Evolutionary conservation across 805 yeast genomes (phyloP).

Genomic region (Myxozyma melibiosi): DNA sequence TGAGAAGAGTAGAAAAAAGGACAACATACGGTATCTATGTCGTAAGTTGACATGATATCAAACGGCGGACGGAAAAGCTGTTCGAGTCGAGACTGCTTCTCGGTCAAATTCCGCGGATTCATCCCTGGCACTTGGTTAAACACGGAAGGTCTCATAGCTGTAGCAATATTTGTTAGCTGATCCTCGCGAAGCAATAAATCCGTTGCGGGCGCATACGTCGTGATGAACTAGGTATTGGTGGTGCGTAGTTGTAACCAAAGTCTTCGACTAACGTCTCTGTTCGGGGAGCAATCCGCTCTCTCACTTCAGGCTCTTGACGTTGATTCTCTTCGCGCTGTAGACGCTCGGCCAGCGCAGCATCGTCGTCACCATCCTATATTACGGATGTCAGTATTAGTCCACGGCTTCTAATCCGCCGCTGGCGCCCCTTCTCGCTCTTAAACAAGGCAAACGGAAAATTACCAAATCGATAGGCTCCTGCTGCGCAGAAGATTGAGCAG

Average conservation of each 20-base stretch:
- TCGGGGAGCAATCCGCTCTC: conserved; percentile 76
- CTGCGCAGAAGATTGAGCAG: neutral
- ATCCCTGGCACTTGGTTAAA: conserved; percentile 53
- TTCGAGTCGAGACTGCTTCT: conserved; percentile 71
- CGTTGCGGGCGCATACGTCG: neutral
- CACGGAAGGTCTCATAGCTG: conserved; percentile 38
- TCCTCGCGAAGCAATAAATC: conserved; percentile 2
- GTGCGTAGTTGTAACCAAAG: conserved; percentile 29
- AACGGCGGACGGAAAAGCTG: conserved; percentile 89
- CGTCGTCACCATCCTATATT: conserved; percentile 21
- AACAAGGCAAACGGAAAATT: neutral
- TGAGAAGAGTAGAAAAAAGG: neutral
- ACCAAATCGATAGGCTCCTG: neutral
- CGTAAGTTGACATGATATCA: conserved; percentile 71
- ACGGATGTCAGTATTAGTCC: neutral
- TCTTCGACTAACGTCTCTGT: conserved; percentile 74
- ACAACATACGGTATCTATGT: conserved; percentile 53
- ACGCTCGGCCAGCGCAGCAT: conserved; percentile 35
- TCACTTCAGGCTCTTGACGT: conserved; percentile 49
- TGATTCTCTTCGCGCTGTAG: conserved; percentile 39
- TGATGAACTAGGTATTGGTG: neutral
- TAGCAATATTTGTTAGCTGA: conserved; percentile 17
- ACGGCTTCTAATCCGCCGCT: no score
- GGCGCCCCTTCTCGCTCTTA: no score
- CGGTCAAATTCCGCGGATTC: conserved; percentile 15